Conservation (phyloP, 768 basidiomycete genomes). For the Piloderma croceum region DNA sequence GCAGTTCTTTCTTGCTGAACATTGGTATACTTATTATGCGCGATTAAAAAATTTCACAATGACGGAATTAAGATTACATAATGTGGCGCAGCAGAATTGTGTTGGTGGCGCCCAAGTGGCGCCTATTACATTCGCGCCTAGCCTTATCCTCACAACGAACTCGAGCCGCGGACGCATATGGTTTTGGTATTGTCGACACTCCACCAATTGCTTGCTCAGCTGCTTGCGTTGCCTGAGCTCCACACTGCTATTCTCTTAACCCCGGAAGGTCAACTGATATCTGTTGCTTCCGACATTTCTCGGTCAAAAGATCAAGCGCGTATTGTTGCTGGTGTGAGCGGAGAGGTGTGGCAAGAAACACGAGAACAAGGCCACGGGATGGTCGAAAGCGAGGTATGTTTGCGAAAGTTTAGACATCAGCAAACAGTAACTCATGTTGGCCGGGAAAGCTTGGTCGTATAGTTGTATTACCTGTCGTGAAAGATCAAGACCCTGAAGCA, state of each 20-base stretch:
- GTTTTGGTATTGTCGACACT: constrained; percentile 63
- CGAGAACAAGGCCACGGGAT: constrained; percentile 59
- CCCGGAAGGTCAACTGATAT: constrained; percentile 69
- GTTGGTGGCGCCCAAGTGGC: too few relatives aligned
- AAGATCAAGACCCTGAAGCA: constrained; percentile 25
- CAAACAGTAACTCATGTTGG: background rate
- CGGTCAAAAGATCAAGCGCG: constrained; percentile 69
- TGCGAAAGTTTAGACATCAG: background rate
- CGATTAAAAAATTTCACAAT: too few relatives aligned
- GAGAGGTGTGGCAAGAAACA: constrained; percentile 77
- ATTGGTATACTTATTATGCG: too few relatives aligned
- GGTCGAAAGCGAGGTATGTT: constrained; percentile 71
- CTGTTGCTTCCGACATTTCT: constrained; percentile 50
- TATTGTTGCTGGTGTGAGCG: constrained; percentile 64
- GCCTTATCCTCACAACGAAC: too few relatives aligned
- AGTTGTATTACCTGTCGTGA: constrained; percentile 59
- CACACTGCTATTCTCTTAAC: constrained; percentile 72
- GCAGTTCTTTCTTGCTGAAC: too few relatives aligned
- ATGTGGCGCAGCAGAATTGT: too few relatives aligned
- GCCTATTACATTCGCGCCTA: too few relatives aligned
- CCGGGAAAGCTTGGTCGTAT: constrained; percentile 58
- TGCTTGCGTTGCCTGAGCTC: constrained; percentile 52
- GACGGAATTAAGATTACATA: too few relatives aligned
- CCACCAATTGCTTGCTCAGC: constrained; percentile 57
- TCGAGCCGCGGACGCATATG: too few relatives aligned